Conservation (phyloP, 2,329 filamentous ascomycete genomes). For the Aspergillus ustus region DNA sequence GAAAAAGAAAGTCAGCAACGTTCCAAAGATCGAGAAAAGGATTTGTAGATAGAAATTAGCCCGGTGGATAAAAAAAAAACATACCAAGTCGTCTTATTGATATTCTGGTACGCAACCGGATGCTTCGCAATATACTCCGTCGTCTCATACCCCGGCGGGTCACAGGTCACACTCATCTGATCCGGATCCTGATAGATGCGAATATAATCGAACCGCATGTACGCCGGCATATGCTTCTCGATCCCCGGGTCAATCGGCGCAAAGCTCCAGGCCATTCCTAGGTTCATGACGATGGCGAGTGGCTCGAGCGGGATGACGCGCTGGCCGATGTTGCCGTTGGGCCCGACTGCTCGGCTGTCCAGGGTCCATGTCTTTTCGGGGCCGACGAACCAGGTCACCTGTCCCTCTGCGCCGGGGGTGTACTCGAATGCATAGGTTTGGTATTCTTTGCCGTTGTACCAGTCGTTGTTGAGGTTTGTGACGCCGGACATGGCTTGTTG, state of each 20-base stretch:
- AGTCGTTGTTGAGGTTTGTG: conserved; percentile 66
- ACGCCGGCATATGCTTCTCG: conserved; percentile 61
- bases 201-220: conserved; percentile 71
- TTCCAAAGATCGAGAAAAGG: too few species aligned
- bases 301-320: conserved; percentile 69
- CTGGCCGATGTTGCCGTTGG: conserved; percentile 72
- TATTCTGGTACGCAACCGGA: conserved; percentile 64
- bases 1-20: conserved; percentile 9
- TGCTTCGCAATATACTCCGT: conserved; percentile 70
- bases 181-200: conserved; percentile 71
- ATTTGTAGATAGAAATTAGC: too few species aligned
- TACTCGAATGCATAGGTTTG: conserved; percentile 69
- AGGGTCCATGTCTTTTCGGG: conserved; percentile 68
- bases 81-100: conserved; percentile 68
- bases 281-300: conserved; percentile 69
- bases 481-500: conserved; percentile 68
- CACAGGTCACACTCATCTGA: conserved; percentile 65
- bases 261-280: conserved; percentile 72
- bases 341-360: conserved; percentile 62
- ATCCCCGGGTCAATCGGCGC: conserved; percentile 65
- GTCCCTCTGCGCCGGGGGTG: conserved; percentile 61
- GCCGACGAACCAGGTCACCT: conserved; percentile 72
- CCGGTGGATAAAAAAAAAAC: too few species aligned
- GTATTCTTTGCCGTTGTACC: conserved; percentile 68
- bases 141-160: conserved; percentile 69